phyloP scores from a whole-genome alignment of 2,329 filamentous ascomycete genomes.

The Aspergillus puulaauensis region DNA sequence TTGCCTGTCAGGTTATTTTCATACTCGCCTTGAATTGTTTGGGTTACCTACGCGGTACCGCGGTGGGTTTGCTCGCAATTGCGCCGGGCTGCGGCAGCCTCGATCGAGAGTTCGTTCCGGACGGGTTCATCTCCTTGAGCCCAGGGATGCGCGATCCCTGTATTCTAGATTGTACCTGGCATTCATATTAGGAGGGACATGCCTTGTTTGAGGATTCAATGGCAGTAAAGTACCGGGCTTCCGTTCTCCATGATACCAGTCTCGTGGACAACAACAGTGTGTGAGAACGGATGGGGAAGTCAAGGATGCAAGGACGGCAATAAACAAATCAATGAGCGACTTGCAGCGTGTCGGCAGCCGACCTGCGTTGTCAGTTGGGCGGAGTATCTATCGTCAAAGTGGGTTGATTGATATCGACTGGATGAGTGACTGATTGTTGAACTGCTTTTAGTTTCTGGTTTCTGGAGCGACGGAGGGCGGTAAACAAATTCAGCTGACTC shows the following conservation, averaged over 20 bases:
- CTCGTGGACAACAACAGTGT: background rate
- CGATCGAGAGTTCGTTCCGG: slow-evolving; percentile 53
- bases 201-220: background rate
- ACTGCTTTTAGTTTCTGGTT: slow-evolving; percentile 19
- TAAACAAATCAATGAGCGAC: slow-evolving; percentile 7
- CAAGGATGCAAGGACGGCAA: slow-evolving; percentile 7
- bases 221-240: slow-evolving; percentile 27
- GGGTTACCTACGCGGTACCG: slow-evolving; percentile 40
- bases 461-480: slow-evolving; percentile 30
- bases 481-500: slow-evolving; percentile 38
- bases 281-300: slow-evolving; percentile 1
- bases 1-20: slow-evolving; percentile 31
- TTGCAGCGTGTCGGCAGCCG: slow-evolving; percentile 17
- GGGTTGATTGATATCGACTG: background rate
- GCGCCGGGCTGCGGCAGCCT: slow-evolving; percentile 46
- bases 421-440: background rate
- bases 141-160: slow-evolving; percentile 34
- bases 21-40: slow-evolving; percentile 10
- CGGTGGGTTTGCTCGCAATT: slow-evolving; percentile 49
- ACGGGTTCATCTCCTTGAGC: slow-evolving; percentile 52
- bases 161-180: slow-evolving; percentile 27
- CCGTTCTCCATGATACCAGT: slow-evolving; percentile 32
- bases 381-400: slow-evolving; percentile 1
- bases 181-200: slow-evolving; percentile 5
- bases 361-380: slow-evolving; percentile 13